phyloP scores from a whole-genome alignment of 345 rosid genomes.

The Lepidium sativum region DNA sequence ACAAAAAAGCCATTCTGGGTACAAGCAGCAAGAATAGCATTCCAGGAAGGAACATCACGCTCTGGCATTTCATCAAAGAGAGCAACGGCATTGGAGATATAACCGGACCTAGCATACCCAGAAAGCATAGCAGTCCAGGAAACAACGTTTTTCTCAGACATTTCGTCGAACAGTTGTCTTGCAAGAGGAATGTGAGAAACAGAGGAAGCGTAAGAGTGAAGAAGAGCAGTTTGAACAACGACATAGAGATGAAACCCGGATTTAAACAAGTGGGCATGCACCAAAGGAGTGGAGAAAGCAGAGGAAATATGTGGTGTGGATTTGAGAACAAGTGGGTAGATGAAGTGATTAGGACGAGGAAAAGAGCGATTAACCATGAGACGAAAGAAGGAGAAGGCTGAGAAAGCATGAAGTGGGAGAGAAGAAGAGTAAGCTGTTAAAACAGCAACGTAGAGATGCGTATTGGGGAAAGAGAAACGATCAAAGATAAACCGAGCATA shows the following conservation, averaged over 20 bases:
- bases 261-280: slow-evolving; percentile 49
- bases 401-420: slow-evolving; percentile 28
- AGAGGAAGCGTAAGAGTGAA: slow-evolving; percentile 57
- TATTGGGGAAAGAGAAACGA: slow-evolving; percentile 41
- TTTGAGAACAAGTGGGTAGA: slow-evolving; percentile 68
- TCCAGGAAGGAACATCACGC: slow-evolving; percentile 91
- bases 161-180: slow-evolving; percentile 64
- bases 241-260: slow-evolving; percentile 50
- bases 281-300: slow-evolving; percentile 34
- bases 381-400: slow-evolving; percentile 47
- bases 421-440: slow-evolving; percentile 61
- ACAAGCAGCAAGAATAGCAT: slow-evolving; percentile 75
- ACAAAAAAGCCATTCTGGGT: slow-evolving; percentile 64
- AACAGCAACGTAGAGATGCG: slow-evolving; percentile 65
- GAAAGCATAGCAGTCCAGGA: slow-evolving; percentile 86
- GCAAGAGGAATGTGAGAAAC: slow-evolving; percentile 35
- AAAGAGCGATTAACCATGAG: slow-evolving; percentile 41
- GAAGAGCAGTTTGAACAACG: slow-evolving; percentile 72
- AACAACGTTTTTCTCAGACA: slow-evolving; percentile 54
- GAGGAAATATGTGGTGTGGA: slow-evolving; percentile 31
- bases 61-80: slow-evolving; percentile 68
- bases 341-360: slow-evolving; percentile 61
- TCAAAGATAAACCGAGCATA: slow-evolving; percentile 66
- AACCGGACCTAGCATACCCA: slow-evolving; percentile 58
- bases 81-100: slow-evolving; percentile 37